Base-by-base conservation (phyloP, 2,329 filamentous ascomycete species). In the Fusarium lateritium region DNA sequence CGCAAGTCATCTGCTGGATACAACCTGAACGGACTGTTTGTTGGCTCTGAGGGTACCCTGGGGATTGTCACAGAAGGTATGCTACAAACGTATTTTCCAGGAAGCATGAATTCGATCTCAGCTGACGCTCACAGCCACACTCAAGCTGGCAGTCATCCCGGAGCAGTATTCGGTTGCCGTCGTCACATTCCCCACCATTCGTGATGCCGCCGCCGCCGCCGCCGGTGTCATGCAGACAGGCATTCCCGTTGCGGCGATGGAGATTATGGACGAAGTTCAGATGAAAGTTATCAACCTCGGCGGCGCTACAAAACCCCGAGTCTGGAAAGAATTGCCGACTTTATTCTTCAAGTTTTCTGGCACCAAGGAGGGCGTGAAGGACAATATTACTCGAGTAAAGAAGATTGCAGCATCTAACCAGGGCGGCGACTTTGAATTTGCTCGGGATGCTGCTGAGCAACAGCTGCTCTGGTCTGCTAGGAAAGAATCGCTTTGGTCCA, bases 321-420 rank as follows among this genome's bases (percentile, higher is more conserved):
- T 88, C 43, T 95, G 92, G 92, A 86, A 91, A 72, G 92, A 94
- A 78, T 80, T 86, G 56, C 92, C 92, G 0, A 94, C 92, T 2
- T 84, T 95, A 14, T 94, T 95, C 78, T 94, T 95, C 86, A 94
- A 94, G 80, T 93, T 97, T 76, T 90, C 92, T 2, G 94, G 94
- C 19, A 94, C 93, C 2, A 90, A 89, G 69, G 87, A 87, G 24
- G 88, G 91, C n/a, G 93, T 97, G 6, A 86, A 88, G 64, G 93
- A 97, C 73, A 93, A 94, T 73, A 91, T 96, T 50, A 79, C 82
- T 11, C 82, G 89, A 51, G 93, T 95, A 2, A 88, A 89, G 69
- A 79, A 83, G 11, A 91, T 97, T 47, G 88, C 92, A 0, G 88
- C 87, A 70, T 75, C 79, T 7, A 88, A 94, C 72, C 85, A 87